Evolutionary conservation across 2,329 filamentous ascomycete species (phyloP).

Genomic region (Magnaporthiopsis poae): DNA sequence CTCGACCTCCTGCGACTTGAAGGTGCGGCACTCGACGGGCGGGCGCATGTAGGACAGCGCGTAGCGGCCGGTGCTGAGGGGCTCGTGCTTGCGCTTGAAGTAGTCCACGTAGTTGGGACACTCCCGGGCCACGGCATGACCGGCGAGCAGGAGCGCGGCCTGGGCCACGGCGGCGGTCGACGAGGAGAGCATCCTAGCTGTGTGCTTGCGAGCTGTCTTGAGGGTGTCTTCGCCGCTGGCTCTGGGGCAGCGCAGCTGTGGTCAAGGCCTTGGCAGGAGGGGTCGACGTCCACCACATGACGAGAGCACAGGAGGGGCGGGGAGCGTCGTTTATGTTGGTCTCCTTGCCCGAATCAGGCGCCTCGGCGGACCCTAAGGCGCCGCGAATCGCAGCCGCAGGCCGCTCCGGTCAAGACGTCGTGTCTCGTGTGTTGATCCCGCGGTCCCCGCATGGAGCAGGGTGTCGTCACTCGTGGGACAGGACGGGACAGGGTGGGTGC

Average conservation of each 20-base stretch:
- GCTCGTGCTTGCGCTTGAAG: conserved; percentile 50
- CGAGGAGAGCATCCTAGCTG: neutral
- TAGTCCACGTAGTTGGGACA: conserved; percentile 60
- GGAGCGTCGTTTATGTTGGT: neutral
- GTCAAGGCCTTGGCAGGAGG: neutral
- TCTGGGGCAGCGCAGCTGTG: neutral
- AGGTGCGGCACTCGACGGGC: conserved; percentile 65
- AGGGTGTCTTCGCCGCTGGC: neutral
- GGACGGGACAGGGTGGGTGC: too few relatives aligned
- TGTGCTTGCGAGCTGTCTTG: neutral
- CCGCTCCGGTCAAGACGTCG: neutral
- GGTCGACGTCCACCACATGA: neutral
- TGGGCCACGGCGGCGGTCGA: neutral
- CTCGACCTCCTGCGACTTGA: conserved; percentile 68
- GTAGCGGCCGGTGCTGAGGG: conserved; percentile 67
- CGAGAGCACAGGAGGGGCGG: neutral
- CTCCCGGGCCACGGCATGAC: conserved; percentile 8
- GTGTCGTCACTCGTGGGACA: neutral
- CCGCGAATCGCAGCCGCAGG: neutral
- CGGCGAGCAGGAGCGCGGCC: conserved; percentile 7
- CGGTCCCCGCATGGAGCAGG: neutral
- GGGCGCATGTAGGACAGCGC: conserved; percentile 74
- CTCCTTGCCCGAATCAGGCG: neutral
- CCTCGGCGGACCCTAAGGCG: neutral
- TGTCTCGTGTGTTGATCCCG: neutral